Evolutionary conservation across 495 filamentous ascomycete species (phyloP), one percentile per base, ranked within the genome.

Genomic region (Penicillium chermesinum): DNA sequence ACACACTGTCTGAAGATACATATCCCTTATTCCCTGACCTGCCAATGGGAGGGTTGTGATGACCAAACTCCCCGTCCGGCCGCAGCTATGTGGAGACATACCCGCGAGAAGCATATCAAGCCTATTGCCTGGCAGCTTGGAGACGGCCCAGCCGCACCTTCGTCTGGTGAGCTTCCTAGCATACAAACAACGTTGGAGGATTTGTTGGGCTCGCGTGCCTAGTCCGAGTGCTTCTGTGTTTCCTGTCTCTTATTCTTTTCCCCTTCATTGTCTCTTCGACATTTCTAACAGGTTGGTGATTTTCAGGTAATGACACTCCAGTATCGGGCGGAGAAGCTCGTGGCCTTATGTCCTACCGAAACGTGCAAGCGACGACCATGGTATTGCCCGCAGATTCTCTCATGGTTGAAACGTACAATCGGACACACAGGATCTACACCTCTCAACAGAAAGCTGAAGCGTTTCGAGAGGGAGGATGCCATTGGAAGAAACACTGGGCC

Each of bases 1-100:
- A 78, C 76, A 44, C 88, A 94, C 59, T 57, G 91, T 16, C 54
- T 72, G 22, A 76, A 82, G 44, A 65, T 82, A 4, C 87, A 74
- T 34, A 57, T 69, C 3, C 59, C 61, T 1, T 49, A 64, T 30
- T 56, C 38, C 50, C 61, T 58, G 33, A 50, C 22, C 12, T 75
- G 72, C 41, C 50, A 37, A 16, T 75, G 72, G 72, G 43, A 56
- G 16, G 57, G 38, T 7, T 75, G 72, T 38, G 21, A 46, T 0
- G 44, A 42, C n/a, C 8, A 9, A 18, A 58, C 39, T 37, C 58
- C 48, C 8, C 50, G 49, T 44, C 52, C 59, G 41, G 63, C 72
- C 6, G 57, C 61, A 0, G 61, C 67, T 6, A 85, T 89, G 70
- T 58, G 70, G 18, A 62, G 63, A 13, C 88, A 94, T 61, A 55